phyloP scores from a whole-genome alignment of 139 green algal species.

The Ostreobium quekettii region DNA sequence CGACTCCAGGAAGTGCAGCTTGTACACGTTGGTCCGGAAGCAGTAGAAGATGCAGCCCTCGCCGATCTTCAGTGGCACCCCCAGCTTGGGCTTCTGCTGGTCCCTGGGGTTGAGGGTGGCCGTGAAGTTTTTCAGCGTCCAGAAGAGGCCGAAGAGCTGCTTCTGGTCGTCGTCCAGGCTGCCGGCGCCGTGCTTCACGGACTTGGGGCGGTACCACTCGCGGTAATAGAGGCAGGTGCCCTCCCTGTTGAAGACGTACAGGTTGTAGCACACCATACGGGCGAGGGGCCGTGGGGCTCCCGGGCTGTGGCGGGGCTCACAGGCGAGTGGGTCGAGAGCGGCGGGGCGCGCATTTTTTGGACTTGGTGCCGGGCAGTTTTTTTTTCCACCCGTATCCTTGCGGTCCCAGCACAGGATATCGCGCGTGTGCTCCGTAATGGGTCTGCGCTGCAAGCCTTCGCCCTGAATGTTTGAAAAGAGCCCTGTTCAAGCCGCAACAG shows the following conservation, averaged over 20 bases:
- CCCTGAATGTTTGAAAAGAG: no score
- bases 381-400: no score
- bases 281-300: no score
- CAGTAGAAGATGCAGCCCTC: conserved; percentile 64
- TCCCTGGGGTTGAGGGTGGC: conserved; percentile 74
- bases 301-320: no score
- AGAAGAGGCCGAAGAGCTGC: conserved; percentile 92
- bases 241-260: conserved; percentile 78
- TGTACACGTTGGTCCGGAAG: conserved; percentile 84
- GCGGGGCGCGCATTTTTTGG: no score
- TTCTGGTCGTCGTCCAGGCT: conserved; percentile 77
- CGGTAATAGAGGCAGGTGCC: conserved; percentile 82
- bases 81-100: conserved; percentile 62
- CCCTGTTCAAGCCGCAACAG: no score
- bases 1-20: conserved; percentile 86
- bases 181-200: conserved; percentile 57
- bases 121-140: conserved; percentile 77
- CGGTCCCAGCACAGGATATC: no score
- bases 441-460: no score
- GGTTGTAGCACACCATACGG: conserved; percentile 53
- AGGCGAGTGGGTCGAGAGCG: no score
- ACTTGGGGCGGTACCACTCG: conserved; percentile 76
- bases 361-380: no score
- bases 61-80: conserved; percentile 57
- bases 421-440: no score